Percentiles rank a stretch among this genome's conserved stretches.
phyloP scores from a whole-genome alignment of 768 basidiomycete species.

The Amanita pseudoporphyria region DNA sequence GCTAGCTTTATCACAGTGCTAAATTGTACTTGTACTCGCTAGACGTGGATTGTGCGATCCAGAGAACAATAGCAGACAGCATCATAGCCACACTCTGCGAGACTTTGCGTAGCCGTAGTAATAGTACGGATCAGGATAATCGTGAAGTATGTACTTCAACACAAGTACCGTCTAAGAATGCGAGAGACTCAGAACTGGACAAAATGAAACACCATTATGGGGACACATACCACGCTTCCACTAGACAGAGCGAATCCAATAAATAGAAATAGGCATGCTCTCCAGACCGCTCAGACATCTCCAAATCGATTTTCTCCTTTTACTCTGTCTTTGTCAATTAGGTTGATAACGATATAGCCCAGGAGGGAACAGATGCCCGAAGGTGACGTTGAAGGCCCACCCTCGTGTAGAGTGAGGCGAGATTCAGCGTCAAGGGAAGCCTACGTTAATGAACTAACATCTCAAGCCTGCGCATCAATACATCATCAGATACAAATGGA shows the following conservation, averaged over 20 bases:
- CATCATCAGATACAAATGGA: too few species aligned
- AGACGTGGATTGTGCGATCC: too few species aligned
- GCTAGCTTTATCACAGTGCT: constrained; percentile 37
- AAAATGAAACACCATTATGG: background rate
- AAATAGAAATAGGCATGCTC: constrained; percentile 84
- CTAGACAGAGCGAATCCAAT: constrained; percentile 91
- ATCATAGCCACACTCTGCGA: constrained; percentile 73
- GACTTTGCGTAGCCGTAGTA: constrained; percentile 88
- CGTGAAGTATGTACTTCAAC: constrained; percentile 72
- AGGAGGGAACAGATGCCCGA: constrained; percentile 91
- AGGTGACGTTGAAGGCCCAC: constrained; percentile 80
- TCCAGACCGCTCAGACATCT: constrained; percentile 81
- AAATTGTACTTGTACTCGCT: constrained; percentile 86
- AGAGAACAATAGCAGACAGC: too few species aligned
- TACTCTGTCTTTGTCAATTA: constrained; percentile 86
- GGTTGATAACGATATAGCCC: too few species aligned
- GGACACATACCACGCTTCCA: constrained; percentile 79
- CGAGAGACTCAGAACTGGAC: too few species aligned
- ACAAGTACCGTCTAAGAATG: constrained; percentile 59
- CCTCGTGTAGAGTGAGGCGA: too few species aligned
- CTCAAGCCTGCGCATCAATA: too few species aligned
- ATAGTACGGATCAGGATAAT: too few species aligned
- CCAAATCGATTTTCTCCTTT: constrained; percentile 72
- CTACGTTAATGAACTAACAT: too few species aligned
- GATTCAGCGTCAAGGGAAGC: too few species aligned